Evolutionary conservation across 768 basidiomycete species (phyloP), one percentile per base, ranked within the genome.

Genomic region (Dentipellis sp.): DNA sequence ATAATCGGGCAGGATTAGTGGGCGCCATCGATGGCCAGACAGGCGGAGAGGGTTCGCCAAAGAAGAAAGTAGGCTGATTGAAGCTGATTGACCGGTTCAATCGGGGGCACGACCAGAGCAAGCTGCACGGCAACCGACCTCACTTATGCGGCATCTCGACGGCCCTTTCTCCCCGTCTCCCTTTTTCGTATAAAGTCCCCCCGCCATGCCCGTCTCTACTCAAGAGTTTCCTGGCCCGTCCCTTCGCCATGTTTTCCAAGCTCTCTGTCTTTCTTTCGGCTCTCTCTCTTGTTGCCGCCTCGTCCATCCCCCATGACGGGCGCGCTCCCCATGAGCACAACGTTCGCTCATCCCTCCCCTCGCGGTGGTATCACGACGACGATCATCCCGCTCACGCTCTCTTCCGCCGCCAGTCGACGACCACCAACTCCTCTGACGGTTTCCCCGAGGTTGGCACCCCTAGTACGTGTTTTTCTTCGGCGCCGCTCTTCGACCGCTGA

Each of bases 341-440:
- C 34, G 12, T 42, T 5, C 51, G 36, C 12, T 21, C 23, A 10
- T 16, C 49, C n/a, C 66, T 67, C 16, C 66, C 63, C 4, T 38
- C n/a, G 5, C 19, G 22, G 2, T 69, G 68, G 68, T 67, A 63
- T 48, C 69, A 68, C 16, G 38, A 49, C 3, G 45, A 55, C 14
- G 53, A 62, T 38, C 66, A 67, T 29, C 62, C 58, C 11, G 63
- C 53, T 4, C 65, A 66, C 52, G 21, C 52, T 19, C 65, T 70
- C 37, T 70, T 70, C 60, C 42, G 35, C 29, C 66, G 69, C 10
- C 56, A 61, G 42, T 19, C 39, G 1, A 46, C 52, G 12, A 17
- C 56, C 23, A 12, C 56, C 35, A n/a, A 55, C 1, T 35, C 36
- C 2, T 36, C 54, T 39, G 22, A 54, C 23, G 21, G 53, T 5